Evolutionary conservation across 176 grass and related monocot genomes (phyloP), one percentile per base, ranked within the genome.

Genomic region (Chloris gayana): DNA sequence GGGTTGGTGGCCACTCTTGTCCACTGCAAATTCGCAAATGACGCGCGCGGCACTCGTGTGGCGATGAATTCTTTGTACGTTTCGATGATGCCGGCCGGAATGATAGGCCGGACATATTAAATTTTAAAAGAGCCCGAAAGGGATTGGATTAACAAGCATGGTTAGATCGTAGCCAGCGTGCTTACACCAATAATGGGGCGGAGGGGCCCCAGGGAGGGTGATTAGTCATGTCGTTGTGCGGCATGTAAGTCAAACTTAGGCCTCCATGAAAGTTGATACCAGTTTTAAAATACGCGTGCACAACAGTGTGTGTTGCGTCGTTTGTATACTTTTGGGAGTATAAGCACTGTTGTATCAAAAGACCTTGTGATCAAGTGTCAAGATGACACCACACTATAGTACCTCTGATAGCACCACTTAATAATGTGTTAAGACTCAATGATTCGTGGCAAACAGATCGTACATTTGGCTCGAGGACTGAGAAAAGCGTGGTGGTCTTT

Each of bases 1-100:
- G 73, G 29, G 21, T 42, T 38, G 50, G 69, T 84, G 19, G 59
- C 38, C 38, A 17, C 37, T 21, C 37, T 38, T 74, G 50, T 79
- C 50, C n/a, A 25, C 12, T 7, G 49, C 21, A 67, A 18, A 44
- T 44, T 18, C 5, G 47, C 50, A n/a, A n/a, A n/a, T n/a, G n/a
- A 18, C 10, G 39, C 67, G 74, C 46, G 24, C 19, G 19, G 66
- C 62, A 45, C 44, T 46, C 35, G 46, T 9, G 47, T 37, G 76
- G n/a, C 53, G 11, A 24, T 29, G 58, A 61, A 24, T 62, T 51
- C 64, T 64, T 5, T 8, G 64, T 58, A 30, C 51, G 25, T 58
- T 69, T 75, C 71, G 8, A 15, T 74, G 11, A 14, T 67, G 33
- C 45, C 13, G n/a, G n/a, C n/a, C n/a, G 19, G 59, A 14, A 3